Evolutionary conservation across 2,329 filamentous ascomycete species (phyloP).

Genomic region (Bipolaris gigantea): DNA sequence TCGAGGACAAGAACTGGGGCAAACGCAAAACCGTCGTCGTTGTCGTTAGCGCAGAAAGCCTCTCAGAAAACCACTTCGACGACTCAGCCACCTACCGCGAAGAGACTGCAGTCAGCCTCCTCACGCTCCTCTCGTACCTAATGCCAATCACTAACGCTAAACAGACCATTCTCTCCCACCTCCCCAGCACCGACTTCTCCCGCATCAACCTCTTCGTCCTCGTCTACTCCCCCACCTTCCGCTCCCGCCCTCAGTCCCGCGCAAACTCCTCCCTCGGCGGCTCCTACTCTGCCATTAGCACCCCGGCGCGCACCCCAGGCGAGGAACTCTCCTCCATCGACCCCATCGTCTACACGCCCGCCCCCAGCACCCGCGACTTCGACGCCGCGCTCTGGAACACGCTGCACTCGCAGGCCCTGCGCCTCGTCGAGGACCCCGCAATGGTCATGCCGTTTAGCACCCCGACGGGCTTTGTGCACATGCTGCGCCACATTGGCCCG

Average conservation of each 20-base stretch:
- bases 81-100: constrained; percentile 61
- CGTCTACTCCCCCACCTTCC: constrained; percentile 82
- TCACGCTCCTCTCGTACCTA: neutral
- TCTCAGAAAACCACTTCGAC: constrained; percentile 58
- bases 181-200: constrained; percentile 75
- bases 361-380: constrained; percentile 38
- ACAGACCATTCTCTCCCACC: constrained; percentile 76
- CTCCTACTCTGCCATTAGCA: constrained; percentile 83
- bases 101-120: constrained; percentile 77
- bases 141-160: constrained; percentile 30
- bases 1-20: constrained; percentile 19
- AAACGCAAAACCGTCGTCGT: constrained; percentile 76
- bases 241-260: constrained; percentile 58
- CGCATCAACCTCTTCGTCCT: constrained; percentile 80
- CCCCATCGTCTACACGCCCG: constrained; percentile 43
- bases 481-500: constrained; percentile 81
- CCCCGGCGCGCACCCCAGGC: constrained; percentile 66
- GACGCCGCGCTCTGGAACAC: constrained; percentile 68
- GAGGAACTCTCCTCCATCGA: constrained; percentile 57
- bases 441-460: constrained; percentile 90
- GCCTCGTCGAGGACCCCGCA: constrained; percentile 78
- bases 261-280: constrained; percentile 63
- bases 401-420: constrained; percentile 76
- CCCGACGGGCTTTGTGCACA: constrained; percentile 78
- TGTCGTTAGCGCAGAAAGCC: constrained; percentile 78